Base-by-base conservation (phyloP, 441 rosid species). In the Caryocar brasiliense region DNA sequence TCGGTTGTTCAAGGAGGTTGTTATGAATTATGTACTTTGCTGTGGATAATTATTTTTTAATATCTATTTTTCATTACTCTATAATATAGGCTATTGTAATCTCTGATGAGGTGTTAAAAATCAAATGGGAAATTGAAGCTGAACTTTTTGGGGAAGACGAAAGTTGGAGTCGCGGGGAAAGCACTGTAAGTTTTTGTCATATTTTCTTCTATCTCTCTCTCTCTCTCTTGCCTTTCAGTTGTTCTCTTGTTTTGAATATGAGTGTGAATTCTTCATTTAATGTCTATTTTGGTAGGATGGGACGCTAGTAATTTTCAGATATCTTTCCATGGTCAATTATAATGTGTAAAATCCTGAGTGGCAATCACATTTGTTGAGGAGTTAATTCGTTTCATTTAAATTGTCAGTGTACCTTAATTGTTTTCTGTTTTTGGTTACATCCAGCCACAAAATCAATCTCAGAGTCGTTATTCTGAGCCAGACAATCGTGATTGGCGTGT, bases 401-500 rank as follows among this genome's bases (percentile, higher is more conserved):
- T n/a, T n/a, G n/a, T n/a, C n/a, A n/a, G n/a, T n/a, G n/a, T n/a
- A n/a, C n/a, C n/a, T n/a, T n/a, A n/a, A n/a, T n/a, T n/a, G 2
- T 26, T 36, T 21, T 26, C 7, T 29, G 24, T 11, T 18, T 38
- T 57, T 39, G 34, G 33, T 17, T 42, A 22, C 36, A 44, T 66
- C 26, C 71, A 79, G 93, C 72, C 55, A 21, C 61, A 59, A 39
- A 69, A 6, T 66, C 84, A 73, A 67, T 29, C 63, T 65, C 92
- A 65, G 60, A 66, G 59, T 59, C 87, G 95, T 27, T 87, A 70
- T 58, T 66, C 82, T 27, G 94, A 87, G 73, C 75, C 82, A 37
- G 96, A 87, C 65, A 92, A 66, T 66, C 96, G 95, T 49, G 94
- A 92, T 47, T 87, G 95, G 96, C 91, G 82, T 49, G 74, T 54